Base-by-base conservation (phyloP, 768 basidiomycete genomes). In the Trametes villosa region DNA sequence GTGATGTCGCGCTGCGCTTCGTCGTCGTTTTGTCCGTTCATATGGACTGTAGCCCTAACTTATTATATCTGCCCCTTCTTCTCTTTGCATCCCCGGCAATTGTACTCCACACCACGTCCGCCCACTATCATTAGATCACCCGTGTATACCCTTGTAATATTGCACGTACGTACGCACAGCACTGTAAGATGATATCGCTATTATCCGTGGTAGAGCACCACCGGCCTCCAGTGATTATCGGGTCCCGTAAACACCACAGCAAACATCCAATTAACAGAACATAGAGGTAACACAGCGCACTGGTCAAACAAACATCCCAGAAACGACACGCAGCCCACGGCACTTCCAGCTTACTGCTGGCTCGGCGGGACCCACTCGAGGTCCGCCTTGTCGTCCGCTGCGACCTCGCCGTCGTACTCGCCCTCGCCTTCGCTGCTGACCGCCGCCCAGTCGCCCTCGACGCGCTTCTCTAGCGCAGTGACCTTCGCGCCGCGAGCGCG, bases 401-500 rank as follows among this genome's bases (percentile, higher is more conserved):
- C n/a, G 34, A 24, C 36, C 42, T 65, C 67, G 42, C 59, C 62
- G 36, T 67, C 67, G 40, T 55, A 48, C 30, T 53, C 70, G 15
- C 45, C 45, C 26, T 48, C 46, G 15, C 46, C 46, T 50, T 87
- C 86, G 65, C 87, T 89, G 61, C 81, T 84, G 66, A 84, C 72
- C 33, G 79, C 85, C 34, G 84, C 89, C 93, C 93, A 95, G 34
- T 86, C 87, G n/a, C 79, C 87, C 59, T 81, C 75, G 1, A 79
- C 76, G 58, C 77, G 76, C 57, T 78, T 68, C 46, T 76, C 75
- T 46, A 84, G 78, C 27, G 77, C 72, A 26, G 79, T 78, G 67
- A 95, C 82, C 73, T 83, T 87, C 45, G 91, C 94, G 0, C 94
- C 94, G 62, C 83, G 78, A 55, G 74, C 74, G 71, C 81, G 81